phyloP scores from a whole-genome alignment of 2,329 filamentous ascomycete species.

The Alternaria ventricosa region DNA sequence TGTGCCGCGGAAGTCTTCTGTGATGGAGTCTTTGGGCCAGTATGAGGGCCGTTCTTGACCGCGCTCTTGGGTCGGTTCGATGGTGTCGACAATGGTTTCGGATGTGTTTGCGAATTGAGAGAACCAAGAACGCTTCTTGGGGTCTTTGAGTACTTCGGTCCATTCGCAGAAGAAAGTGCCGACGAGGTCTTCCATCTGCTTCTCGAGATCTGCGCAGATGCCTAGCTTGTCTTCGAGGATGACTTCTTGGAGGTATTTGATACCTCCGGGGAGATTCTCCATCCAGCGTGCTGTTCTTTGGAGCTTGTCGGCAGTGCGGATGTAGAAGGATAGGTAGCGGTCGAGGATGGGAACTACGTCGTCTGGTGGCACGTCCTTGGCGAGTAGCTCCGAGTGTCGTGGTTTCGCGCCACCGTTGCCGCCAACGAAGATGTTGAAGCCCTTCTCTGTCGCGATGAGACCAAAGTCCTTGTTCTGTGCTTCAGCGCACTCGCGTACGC shows the following conservation, averaged over 20 bases:
- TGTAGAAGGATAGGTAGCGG: conserved; percentile 91
- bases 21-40: conserved; percentile 74
- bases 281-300: conserved; percentile 90
- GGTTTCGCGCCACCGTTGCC: conserved; percentile 91
- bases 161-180: conserved; percentile 89
- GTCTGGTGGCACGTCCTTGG: conserved; percentile 82
- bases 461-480: conserved; percentile 94
- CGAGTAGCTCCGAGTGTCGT: conserved; percentile 79
- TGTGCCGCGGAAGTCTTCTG: conserved; percentile 74
- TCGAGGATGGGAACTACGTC: conserved; percentile 85
- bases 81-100: conserved; percentile 68
- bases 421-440: conserved; percentile 90
- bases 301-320: conserved; percentile 87
- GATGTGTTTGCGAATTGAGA: conserved; percentile 82
- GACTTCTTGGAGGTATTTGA: conserved; percentile 82
- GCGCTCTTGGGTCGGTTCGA: conserved; percentile 76
- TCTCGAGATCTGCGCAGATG: conserved; percentile 82
- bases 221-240: conserved; percentile 85
- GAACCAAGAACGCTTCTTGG: conserved; percentile 73
- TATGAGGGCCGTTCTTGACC: conserved; percentile 75
- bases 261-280: conserved; percentile 81
- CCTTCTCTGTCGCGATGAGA: conserved; percentile 89
- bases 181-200: conserved; percentile 86
- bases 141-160: conserved; percentile 79
- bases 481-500: conserved; percentile 91